Conservation (phyloP, 768 basidiomycete genomes). For the Suillus brevipes region DNA sequence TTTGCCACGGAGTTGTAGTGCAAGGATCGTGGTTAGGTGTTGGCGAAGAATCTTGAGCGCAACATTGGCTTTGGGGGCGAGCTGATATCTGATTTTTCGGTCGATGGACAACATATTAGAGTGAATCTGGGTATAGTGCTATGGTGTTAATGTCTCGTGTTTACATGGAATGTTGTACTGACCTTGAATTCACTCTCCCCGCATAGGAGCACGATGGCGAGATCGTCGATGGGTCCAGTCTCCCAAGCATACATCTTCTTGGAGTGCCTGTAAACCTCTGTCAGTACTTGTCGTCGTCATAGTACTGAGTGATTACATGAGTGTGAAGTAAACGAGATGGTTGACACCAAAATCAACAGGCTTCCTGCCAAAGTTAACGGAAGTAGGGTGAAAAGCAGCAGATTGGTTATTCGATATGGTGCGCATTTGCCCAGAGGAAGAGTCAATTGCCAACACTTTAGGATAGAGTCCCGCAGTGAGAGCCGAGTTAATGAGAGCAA, state of each 20-base stretch:
- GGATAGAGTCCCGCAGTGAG: slow-evolving; percentile 88
- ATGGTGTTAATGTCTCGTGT: slow-evolving; percentile 6
- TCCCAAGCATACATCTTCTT: slow-evolving; percentile 95
- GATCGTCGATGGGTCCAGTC: slow-evolving; percentile 83
- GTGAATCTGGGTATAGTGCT: slow-evolving; percentile 49
- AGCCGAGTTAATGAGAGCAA: slow-evolving; percentile 72
- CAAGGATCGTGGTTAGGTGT: slow-evolving; percentile 58
- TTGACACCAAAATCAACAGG: slow-evolving; percentile 71
- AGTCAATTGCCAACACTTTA: slow-evolving; percentile 78
- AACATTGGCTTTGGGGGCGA: slow-evolving; percentile 68
- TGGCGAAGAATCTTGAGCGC: slow-evolving; percentile 80
- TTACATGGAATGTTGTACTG: slow-evolving; percentile 18
- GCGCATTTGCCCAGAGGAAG: slow-evolving; percentile 57
- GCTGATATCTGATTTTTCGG: slow-evolving; percentile 76
- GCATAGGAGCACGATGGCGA: slow-evolving; percentile 79
- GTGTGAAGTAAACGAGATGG: slow-evolving; percentile 81
- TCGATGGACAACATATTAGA: slow-evolving; percentile 77
- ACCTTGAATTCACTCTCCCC: slow-evolving; percentile 92
- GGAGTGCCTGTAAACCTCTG: slow-evolving; percentile 66
- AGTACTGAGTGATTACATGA: slow-evolving; percentile 57
- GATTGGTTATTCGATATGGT: slow-evolving; percentile 83
- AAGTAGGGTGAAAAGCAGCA: slow-evolving; percentile 85
- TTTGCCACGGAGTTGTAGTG: slow-evolving; percentile 67
- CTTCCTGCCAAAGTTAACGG: slow-evolving; percentile 79
- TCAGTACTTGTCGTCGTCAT: slow-evolving; percentile 10